These are phyloP conservation scores for Telopea speciosissima DNA, from an alignment of 177 flowering plant genomes.

Conservation along the genomic window DNA sequence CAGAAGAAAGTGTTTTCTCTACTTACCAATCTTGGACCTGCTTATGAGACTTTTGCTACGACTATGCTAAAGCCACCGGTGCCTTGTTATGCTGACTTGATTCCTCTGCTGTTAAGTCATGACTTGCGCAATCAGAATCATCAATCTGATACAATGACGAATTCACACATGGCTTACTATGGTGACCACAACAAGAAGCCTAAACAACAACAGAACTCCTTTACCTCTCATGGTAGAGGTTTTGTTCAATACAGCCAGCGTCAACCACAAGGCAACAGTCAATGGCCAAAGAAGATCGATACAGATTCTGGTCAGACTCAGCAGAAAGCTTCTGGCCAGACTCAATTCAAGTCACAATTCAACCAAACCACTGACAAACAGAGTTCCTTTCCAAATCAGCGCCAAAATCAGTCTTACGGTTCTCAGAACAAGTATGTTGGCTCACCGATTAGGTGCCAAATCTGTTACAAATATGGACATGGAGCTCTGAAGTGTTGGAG, in stretches of 20 bases:
- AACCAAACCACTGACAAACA: too few relatives aligned
- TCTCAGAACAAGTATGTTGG: not conserved
- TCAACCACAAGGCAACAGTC: not conserved
- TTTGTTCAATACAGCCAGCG: not conserved
- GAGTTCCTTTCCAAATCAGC: too few relatives aligned
- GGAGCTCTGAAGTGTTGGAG: constrained; percentile 1
- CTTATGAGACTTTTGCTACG: not conserved
- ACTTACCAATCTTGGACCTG: not conserved
- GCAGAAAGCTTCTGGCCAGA: too few relatives aligned
- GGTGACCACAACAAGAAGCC: not conserved
- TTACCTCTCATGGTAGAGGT: not conserved
- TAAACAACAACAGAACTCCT: not conserved
- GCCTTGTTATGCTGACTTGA: not conserved
- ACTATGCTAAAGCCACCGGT: constrained; percentile 3
- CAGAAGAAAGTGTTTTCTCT: not conserved
- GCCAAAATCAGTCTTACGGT: not conserved
- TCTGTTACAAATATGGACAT: constrained; percentile 1
- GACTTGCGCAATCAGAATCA: not conserved
- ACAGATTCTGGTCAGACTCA: too few relatives aligned
- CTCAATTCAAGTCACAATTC: too few relatives aligned
- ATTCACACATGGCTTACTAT: not conserved
- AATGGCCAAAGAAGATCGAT: too few relatives aligned
- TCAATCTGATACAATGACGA: not conserved
- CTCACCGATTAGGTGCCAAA: not conserved
- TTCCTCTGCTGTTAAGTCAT: not conserved